Base-by-base conservation (phyloP, 768 basidiomycete genomes). In the Dendrothele bispora region DNA sequence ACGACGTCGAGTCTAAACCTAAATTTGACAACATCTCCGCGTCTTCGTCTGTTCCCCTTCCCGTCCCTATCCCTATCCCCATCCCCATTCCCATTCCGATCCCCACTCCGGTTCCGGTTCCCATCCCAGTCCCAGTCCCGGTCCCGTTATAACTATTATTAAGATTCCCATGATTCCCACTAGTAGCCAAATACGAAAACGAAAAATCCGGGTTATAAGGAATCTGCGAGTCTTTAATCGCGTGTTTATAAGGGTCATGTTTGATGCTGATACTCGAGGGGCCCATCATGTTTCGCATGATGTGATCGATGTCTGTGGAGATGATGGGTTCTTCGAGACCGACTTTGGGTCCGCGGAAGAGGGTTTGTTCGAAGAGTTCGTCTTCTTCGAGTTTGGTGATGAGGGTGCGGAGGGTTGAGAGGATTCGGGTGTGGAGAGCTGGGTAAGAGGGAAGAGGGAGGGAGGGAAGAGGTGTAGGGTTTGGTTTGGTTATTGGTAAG, bases 261-360 rank as follows among this genome's bases (percentile, higher is more conserved):
- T n/a, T n/a, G n/a, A n/a, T n/a, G n/a, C n/a, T n/a, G n/a, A n/a
- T n/a, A n/a, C n/a, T n/a, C n/a, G 63, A 53, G 5, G 52, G 49
- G 17, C 70, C 66, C 77, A 81, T 79, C 78, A 81, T 78, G 53
- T 73, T 73, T 28, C 63, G 67, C 74, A 81, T 73, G 46, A 81
- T 68, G 18, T 58, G 48, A 58, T 79, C 77, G 39, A 81, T 73
- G 49, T 80, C 73, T 22, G 61, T 67, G 15, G 78, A 69, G 12
- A 67, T 62, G 3, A 74, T 70, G 38, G 71, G 72, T 12, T 63
- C 64, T 46, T 75, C 74, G 28, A 73, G 48, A 7, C 63, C 71
- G n/a, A 69, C 70, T 51, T 72, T 70, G 7, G 77, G 75, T 35
- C 76, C 75, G 14, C 72, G 71, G 17, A 75, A 60, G 11, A 78